Evolutionary conservation across 1,284 basidiomycete species (phyloP), one percentile per base, ranked within the genome.

Genomic region (Melanopsichium pennsylvanicum): DNA sequence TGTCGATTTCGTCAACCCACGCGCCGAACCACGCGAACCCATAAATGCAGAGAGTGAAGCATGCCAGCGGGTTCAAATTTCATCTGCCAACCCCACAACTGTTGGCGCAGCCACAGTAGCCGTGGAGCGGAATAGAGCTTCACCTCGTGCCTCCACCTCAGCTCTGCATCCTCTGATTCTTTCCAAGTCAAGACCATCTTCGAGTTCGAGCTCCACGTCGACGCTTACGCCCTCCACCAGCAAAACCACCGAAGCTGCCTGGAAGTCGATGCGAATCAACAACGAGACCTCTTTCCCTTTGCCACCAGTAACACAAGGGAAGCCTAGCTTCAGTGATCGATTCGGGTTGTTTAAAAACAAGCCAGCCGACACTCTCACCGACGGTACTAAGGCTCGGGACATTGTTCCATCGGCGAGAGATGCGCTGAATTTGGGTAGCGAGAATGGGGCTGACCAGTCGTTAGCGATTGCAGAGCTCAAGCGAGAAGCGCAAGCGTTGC

Each of bases 141-240:
- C 37, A 13, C 27, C 21, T 4, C 37, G 42, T 18, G 38, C 38
- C 8, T 35, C 47, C 15, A 50, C 40, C 6, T 18, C 54, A 0
- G 45, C 46, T 10, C 38, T 63, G 23, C 60, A 57, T 34, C 60
- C 48, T 2, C 11, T 57, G 44, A 12, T 48, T 1, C 48, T 63
- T 31, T 57, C 52, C 29, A 34, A 39, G 13, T 63, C 52, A 13
- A 47, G 60, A 11, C 48, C 60, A 39, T 56, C 57, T 18, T 60
- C 52, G 18, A 41, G 35, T 10, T 56, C 47, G 31, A 51, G 48
- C 9, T 38, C 49, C 23, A 47, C 52, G 37, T 22, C 47, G 47
- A 56, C 58, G 2, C 21, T 54, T n/a, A 29, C 46, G 35, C 34
- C 51, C 46, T 37, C 29, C 36, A 36, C n/a, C 44, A 7, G 36